A percentile compares a stretch with the other conserved stretches of the same genome.
Evolutionary conservation across 352 stramenopile genomes (phyloP).

Genomic region (Phytophthora cactorum): DNA sequence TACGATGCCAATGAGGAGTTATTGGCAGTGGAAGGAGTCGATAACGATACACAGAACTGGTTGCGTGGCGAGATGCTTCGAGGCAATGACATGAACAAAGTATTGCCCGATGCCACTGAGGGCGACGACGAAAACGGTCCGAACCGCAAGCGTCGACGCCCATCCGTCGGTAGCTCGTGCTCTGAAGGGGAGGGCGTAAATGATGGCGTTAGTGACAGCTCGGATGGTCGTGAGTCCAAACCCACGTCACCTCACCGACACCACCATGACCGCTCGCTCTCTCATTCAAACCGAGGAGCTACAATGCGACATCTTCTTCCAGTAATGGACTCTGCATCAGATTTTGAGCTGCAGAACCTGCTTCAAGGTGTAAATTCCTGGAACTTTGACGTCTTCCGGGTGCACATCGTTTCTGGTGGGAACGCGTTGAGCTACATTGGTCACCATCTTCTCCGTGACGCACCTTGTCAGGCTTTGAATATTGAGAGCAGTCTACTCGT

Average conservation of each 20-base stretch:
- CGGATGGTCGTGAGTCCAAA: slow-evolving; percentile 10
- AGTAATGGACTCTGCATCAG: slow-evolving; percentile 56
- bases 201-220: slow-evolving; percentile 11
- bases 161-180: slow-evolving; percentile 27
- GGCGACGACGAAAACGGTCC: slow-evolving; percentile 31
- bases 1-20: slow-evolving; percentile 85
- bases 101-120: slow-evolving; percentile 54
- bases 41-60: slow-evolving; percentile 88
- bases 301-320: slow-evolving; percentile 77
- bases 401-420: slow-evolving; percentile 67
- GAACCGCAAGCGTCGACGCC: slow-evolving; percentile 24
- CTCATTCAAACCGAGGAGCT: slow-evolving; percentile 37
- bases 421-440: slow-evolving; percentile 82
- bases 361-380: slow-evolving; percentile 60
- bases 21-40: slow-evolving; percentile 67
- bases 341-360: slow-evolving; percentile 78
- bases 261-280: slow-evolving; percentile 26
- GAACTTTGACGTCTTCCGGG: slow-evolving; percentile 84
- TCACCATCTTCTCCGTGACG: slow-evolving; percentile 76
- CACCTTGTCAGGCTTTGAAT: slow-evolving; percentile 59
- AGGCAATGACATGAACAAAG: slow-evolving; percentile 70
- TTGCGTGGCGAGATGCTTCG: slow-evolving; percentile 79
- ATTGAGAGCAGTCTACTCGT: slow-evolving; percentile 73
- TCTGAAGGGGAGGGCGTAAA: slow-evolving; percentile 23
- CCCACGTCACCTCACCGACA: slow-evolving; percentile 19